Evolutionary conservation across 2,329 filamentous ascomycete species (phyloP).

Genomic region (Metarhizium sp.): DNA sequence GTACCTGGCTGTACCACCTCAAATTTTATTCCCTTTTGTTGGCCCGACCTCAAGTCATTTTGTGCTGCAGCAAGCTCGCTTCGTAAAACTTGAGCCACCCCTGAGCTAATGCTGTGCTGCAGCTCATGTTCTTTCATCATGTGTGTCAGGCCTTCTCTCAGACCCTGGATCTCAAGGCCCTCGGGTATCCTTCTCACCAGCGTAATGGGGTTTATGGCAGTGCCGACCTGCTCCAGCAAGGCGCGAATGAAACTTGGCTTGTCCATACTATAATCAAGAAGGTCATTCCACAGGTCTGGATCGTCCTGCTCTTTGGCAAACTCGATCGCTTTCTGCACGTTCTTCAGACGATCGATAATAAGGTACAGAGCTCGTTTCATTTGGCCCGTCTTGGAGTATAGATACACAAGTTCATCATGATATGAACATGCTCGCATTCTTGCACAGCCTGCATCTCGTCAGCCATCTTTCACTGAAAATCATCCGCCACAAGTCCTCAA

Average conservation of each 20-base stretch:
- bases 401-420: constrained; percentile 87
- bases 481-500: background rate
- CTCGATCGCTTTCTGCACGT: constrained; percentile 85
- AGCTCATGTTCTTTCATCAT: constrained; percentile 96
- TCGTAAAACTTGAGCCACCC: constrained; percentile 75
- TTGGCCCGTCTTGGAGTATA: constrained; percentile 91
- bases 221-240: constrained; percentile 87
- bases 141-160: constrained; percentile 77
- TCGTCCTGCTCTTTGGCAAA: constrained; percentile 94
- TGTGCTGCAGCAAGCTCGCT: constrained; percentile 84
- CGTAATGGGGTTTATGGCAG: constrained; percentile 83
- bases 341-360: constrained; percentile 86
- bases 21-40: constrained; percentile 82
- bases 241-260: constrained; percentile 91
- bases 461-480: background rate
- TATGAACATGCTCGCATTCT: constrained; percentile 77
- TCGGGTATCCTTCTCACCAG: constrained; percentile 86
- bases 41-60: constrained; percentile 67
- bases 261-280: constrained; percentile 94
- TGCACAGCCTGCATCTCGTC: constrained; percentile 43
- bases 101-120: constrained; percentile 83
- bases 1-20: constrained; percentile 49
- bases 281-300: constrained; percentile 86
- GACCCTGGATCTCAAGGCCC: constrained; percentile 82
- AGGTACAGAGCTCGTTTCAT: constrained; percentile 85